Base-by-base conservation (phyloP, 768 basidiomycete species). In the Coprinopsis cinerea region DNA sequence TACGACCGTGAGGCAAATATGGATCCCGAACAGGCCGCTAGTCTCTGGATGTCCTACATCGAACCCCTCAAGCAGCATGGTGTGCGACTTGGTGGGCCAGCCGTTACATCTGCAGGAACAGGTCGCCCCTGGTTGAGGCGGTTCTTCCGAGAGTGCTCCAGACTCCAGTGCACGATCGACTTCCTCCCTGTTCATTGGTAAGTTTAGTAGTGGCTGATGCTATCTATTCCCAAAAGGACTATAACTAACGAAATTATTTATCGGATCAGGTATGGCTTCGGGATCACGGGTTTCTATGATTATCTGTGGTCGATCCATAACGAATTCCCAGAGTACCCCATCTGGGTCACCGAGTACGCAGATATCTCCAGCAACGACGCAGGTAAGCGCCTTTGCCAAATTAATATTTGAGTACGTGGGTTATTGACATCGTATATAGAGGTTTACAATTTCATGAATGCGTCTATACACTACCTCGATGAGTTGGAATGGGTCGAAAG, bases 311-410 rank as follows among this genome's bases (percentile, higher is more conserved):
- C 77, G 54, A 71, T 81, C 39, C 76, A 82, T 53, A 59, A 65
- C 4, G 63, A 71, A 6, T 84, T 71, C 52, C 74, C 72, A 45
- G 53, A 79, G 40, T 63, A 64, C 24, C 74, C 79, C 2, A 65
- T 83, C 15, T 85, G 83, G 83, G 71, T 85, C 4, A 83, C 82
- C 3, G 83, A 83, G 55, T 83, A 69, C 60, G 79, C 78, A 0
- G 78, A 79, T 49, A 79, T 75, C 40, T 76, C 76, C 27, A 60
- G 65, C 39, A 75, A 75, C 57, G 63, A 65, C 42, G 64, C 64
- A 37, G 72, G 73, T 71, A 40, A n/a, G n/a, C n/a, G n/a, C n/a
- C n/a, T n/a, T n/a, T n/a, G n/a, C n/a, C n/a, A n/a, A n/a, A n/a
- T n/a, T n/a, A n/a, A n/a, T n/a, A n/a, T n/a, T n/a, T n/a, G n/a